These are phyloP conservation scores for Sistotremastrum suecicum DNA, from an alignment of 768 basidiomycete genomes.

Conservation along the genomic window DNA sequence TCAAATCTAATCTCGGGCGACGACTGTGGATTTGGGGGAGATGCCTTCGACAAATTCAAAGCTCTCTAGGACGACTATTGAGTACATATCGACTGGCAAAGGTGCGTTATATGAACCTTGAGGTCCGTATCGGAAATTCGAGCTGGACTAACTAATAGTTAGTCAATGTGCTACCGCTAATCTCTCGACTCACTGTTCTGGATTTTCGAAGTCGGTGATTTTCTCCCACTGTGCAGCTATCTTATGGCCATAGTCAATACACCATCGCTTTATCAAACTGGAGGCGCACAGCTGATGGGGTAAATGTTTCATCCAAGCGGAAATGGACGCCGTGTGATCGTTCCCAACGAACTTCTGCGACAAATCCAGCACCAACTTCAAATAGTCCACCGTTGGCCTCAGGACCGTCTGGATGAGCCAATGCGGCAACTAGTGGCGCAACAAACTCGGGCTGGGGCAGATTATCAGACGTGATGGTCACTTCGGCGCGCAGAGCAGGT, in stretches of 20 bases:
- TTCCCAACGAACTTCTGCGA: slow-evolving; percentile 90
- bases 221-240: slow-evolving; percentile 77
- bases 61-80: slow-evolving; percentile 23
- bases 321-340: slow-evolving; percentile 77
- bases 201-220: slow-evolving; percentile 63
- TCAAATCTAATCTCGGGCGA: slow-evolving; percentile 66
- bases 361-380: slow-evolving; percentile 86
- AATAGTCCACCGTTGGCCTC: slow-evolving; percentile 74
- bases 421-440: slow-evolving; percentile 80
- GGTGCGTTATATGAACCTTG: slow-evolving; percentile 22
- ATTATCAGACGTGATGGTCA: not conserved
- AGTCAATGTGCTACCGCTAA: not conserved
- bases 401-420: slow-evolving; percentile 74
- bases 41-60: slow-evolving; percentile 46
- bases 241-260: slow-evolving; percentile 18
- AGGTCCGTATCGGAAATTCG: slow-evolving; percentile 48
- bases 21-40: slow-evolving; percentile 56
- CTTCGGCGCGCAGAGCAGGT: not conserved
- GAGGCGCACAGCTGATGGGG: slow-evolving; percentile 72
- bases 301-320: slow-evolving; percentile 81
- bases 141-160: slow-evolving; percentile 38
- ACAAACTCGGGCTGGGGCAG: slow-evolving; percentile 68
- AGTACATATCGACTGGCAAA: not conserved
- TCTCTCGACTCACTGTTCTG: slow-evolving; percentile 44
- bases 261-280: not conserved